Evolutionary conservation across 2,329 filamentous ascomycete genomes (phyloP).

Genomic region (Pseudogymnoascus sp.): DNA sequence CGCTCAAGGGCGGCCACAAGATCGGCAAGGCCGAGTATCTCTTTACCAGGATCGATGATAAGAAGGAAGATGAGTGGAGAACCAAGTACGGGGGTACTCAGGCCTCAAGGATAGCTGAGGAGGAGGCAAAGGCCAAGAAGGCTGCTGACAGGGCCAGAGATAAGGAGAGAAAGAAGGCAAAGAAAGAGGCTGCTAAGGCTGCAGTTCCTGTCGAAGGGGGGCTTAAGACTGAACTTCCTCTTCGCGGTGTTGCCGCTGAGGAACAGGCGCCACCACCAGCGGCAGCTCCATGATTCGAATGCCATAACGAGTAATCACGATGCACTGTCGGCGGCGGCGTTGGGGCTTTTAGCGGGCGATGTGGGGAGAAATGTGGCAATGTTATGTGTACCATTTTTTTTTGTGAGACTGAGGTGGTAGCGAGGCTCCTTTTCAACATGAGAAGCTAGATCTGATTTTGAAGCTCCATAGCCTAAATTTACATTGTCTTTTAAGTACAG

Average conservation of each 20-base stretch:
- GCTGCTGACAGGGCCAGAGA: slow-evolving; percentile 32
- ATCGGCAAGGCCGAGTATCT: slow-evolving; percentile 72
- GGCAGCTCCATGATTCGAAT: slow-evolving; percentile 22
- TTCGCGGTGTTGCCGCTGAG: slow-evolving; percentile 25
- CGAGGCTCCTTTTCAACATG: slow-evolving; percentile 1
- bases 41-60: slow-evolving; percentile 72
- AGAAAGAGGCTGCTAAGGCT: slow-evolving; percentile 29
- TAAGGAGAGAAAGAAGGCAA: slow-evolving; percentile 38
- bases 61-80: slow-evolving; percentile 78
- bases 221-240: slow-evolving; percentile 20
- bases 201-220: neutral
- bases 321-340: slow-evolving; percentile 6
- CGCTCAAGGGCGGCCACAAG: slow-evolving; percentile 63
- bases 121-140: slow-evolving; percentile 45
- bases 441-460: slow-evolving; percentile 6
- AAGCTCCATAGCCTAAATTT: slow-evolving; percentile 9
- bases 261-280: slow-evolving; percentile 28
- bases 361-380: neutral
- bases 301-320: neutral
- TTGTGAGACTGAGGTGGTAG: neutral
- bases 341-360: neutral
- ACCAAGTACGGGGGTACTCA: slow-evolving; percentile 62
- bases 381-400: slow-evolving; percentile 2
- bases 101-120: slow-evolving; percentile 58
- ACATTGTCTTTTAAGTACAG: slow-evolving; percentile 2